Base-by-base conservation (phyloP, 2,329 filamentous ascomycete genomes). In the Massarina eburnea region DNA sequence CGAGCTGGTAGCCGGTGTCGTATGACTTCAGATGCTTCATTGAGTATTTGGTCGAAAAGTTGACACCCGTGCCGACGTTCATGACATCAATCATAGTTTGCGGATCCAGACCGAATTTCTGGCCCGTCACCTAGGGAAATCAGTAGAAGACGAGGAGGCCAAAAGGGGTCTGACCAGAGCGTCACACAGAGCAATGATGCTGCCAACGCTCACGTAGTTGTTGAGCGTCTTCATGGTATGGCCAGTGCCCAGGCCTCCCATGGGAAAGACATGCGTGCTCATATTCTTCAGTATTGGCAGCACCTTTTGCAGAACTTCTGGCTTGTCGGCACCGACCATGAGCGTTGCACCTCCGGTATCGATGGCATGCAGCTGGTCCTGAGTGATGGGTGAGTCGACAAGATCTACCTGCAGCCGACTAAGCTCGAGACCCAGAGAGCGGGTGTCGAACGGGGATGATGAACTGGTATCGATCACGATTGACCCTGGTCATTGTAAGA, bases 41-140 rank as follows among this genome's bases (percentile, higher is more conserved):
- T 7, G 59, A 62, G 41, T 64, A 54, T 37, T 41, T 45, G 0
- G 70, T 72, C 2, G 67, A 69, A 41, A 71, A 73, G 43, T 63
- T 68, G 2, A 67, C 60, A 2, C 71, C 71, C 0, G 71, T 73
- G 5, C 71, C 71, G 3, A 73, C 68, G 44, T 73, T 73, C 39
- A 73, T 56, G 4, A 70, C 70, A 38, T 73, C 68, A 38, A 73
- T 65, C 70, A 73, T 73, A 19, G 59, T 61, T 35, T 68, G 60
- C 8, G 66, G 68, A 42, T 70, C 61, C 1, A 70, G 54, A 1
- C 68, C 68, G 36, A 64, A 66, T 43, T 70, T 70, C 41, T 68
- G 64, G 1, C 67, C 68, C 2, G 62, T 62, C 0, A 68, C 54
- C 54, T 57, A 26, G 1, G 8, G 8, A 18, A 21, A 8, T 48